These are phyloP conservation scores for Backusella westeae DNA, from an alignment of 192 early-diverging fungal species.

Conservation along the genomic window DNA sequence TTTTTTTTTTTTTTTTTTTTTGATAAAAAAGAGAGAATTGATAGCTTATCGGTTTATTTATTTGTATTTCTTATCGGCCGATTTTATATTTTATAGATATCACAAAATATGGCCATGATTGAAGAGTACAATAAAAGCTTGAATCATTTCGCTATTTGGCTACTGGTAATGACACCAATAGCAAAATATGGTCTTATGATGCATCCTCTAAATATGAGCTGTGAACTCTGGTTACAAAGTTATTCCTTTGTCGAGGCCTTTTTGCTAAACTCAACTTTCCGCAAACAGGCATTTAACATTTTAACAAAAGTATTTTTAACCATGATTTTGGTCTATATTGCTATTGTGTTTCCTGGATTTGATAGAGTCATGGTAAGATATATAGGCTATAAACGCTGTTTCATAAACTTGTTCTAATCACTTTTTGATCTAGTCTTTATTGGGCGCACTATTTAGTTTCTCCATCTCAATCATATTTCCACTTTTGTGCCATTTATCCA, in stretches of 20 bases:
- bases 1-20: neutral
- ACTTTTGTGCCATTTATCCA: constrained; percentile 31
- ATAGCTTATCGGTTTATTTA: constrained; percentile 5
- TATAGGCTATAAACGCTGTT: neutral
- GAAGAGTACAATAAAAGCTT: constrained; percentile 49
- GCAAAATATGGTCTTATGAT: constrained; percentile 69
- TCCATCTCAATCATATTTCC: constrained; percentile 36
- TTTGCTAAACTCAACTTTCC: neutral
- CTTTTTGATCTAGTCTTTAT: constrained; percentile 17
- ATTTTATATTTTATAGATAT: constrained; percentile 46
- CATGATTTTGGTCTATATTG: constrained; percentile 1
- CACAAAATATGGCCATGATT: constrained; percentile 58
- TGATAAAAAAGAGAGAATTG: neutral
- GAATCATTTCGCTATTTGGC: constrained; percentile 52
- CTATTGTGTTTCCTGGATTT: constrained; percentile 20
- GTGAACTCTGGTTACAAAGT: constrained; percentile 29
- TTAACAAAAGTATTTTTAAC: constrained; percentile 12
- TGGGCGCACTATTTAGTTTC: constrained; percentile 37
- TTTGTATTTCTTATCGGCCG: neutral
- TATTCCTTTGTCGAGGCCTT: neutral
- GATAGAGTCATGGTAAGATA: constrained; percentile 37
- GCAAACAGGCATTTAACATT: neutral
- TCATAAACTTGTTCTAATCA: neutral
- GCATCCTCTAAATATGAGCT: constrained; percentile 54
- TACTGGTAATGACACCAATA: constrained; percentile 68